These are phyloP conservation scores for Lichina pygmaea DNA, from an alignment of 495 filamentous ascomycete genomes.

Conservation along the genomic window DNA sequence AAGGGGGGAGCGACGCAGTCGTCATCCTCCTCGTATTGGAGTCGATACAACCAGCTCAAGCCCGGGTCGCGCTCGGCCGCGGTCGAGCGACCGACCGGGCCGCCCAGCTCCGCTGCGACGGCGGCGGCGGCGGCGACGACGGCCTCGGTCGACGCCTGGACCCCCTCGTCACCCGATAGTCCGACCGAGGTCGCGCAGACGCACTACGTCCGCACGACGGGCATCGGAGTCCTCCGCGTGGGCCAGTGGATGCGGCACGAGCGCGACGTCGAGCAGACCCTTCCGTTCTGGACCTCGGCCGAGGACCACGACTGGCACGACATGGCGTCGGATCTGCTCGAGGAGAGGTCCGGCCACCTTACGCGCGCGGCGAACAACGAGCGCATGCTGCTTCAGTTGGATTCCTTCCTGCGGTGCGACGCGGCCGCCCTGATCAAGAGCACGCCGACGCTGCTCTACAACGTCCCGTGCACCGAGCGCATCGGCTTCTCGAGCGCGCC, in stretches of 20 bases:
- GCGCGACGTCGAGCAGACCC: slow-evolving; percentile 44
- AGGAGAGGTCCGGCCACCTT: slow-evolving; percentile 44
- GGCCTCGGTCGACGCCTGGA: slow-evolving; percentile 14
- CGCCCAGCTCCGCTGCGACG: background rate
- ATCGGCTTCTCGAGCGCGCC: slow-evolving; percentile 92
- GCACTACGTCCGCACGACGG: slow-evolving; percentile 28
- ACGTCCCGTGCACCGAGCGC: slow-evolving; percentile 50
- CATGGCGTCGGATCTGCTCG: slow-evolving; percentile 44
- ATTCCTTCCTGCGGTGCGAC: slow-evolving; percentile 47
- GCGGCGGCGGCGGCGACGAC: slow-evolving; percentile 8
- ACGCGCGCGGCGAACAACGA: slow-evolving; percentile 42
- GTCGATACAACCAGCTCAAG: slow-evolving; percentile 1
- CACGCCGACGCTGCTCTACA: slow-evolving; percentile 70
- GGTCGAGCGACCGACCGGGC: slow-evolving; percentile 10
- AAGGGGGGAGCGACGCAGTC: slow-evolving; percentile 1
- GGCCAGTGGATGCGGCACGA: slow-evolving; percentile 45
- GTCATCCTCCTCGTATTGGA: background rate
- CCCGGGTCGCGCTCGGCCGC: background rate
- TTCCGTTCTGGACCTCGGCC: slow-evolving; percentile 44
- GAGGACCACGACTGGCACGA: slow-evolving; percentile 45
- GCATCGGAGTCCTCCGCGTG: slow-evolving; percentile 40
- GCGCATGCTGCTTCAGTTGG: slow-evolving; percentile 46
- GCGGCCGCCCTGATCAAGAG: slow-evolving; percentile 52
- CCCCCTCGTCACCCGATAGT: slow-evolving; percentile 10
- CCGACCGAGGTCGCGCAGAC: slow-evolving; percentile 7